A percentile compares a stretch with the other conserved stretches of the same genome.
Evolutionary conservation across 495 filamentous ascomycete species (phyloP).

Genomic region (Neurospora terricola): DNA sequence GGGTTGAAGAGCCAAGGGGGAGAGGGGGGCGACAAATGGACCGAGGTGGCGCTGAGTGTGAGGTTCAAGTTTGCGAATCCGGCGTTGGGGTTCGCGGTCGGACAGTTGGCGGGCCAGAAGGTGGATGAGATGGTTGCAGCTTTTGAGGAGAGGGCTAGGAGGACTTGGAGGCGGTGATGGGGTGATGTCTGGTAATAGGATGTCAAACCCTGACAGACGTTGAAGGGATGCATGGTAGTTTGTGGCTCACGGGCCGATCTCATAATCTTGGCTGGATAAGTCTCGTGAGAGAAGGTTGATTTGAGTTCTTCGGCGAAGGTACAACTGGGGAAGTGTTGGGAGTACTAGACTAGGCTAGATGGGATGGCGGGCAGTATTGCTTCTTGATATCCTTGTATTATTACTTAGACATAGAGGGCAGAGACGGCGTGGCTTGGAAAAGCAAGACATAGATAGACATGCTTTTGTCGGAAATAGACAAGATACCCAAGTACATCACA

Average conservation of each 20-base stretch:
- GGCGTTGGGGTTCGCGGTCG: constrained; percentile 67
- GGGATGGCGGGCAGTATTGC: neutral
- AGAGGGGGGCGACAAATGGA: constrained; percentile 38
- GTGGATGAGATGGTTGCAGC: constrained; percentile 84
- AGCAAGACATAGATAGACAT: neutral
- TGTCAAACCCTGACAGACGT: neutral
- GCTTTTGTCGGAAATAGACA: neutral
- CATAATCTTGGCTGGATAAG: neutral
- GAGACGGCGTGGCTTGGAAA: neutral
- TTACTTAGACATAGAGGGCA: neutral
- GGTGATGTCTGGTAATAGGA: neutral
- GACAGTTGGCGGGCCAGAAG: constrained; percentile 71
- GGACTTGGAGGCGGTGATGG: constrained; percentile 35
- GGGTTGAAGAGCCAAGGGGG: constrained; percentile 13
- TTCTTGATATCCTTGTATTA: neutral
- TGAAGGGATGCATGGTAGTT: neutral
- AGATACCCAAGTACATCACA: neutral
- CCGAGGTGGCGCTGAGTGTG: constrained; percentile 65
- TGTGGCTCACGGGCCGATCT: neutral
- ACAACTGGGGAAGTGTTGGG: constrained; percentile 8
- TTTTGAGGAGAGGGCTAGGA: constrained; percentile 71
- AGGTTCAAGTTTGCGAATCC: constrained; percentile 78
- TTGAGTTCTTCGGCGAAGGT: neutral
- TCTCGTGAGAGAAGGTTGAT: neutral
- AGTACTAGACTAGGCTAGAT: neutral